Percentiles rank a stretch among this genome's conserved stretches.
These are phyloP conservation scores for Arthrinium puccinioides DNA, from an alignment of 2,329 filamentous ascomycete species.

Conservation along the genomic window DNA sequence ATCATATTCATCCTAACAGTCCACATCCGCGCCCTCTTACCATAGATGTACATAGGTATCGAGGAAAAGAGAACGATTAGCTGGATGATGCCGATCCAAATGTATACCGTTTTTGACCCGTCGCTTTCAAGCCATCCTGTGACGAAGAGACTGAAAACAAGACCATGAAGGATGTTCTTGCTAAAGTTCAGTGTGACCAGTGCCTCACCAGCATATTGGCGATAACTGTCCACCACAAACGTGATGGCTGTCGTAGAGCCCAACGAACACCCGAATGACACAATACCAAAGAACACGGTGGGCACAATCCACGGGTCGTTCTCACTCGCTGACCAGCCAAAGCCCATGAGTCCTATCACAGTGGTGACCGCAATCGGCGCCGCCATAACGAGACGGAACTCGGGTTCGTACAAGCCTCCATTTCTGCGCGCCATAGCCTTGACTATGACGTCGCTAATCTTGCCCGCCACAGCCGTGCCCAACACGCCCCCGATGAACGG, in stretches of 20 bases:
- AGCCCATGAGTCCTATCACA: conserved; percentile 83
- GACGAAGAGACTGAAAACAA: conserved; percentile 85
- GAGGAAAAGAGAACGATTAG: conserved; percentile 65
- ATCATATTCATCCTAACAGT: conserved; percentile 80
- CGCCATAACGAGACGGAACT: conserved; percentile 87
- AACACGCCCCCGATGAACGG: conserved; percentile 85
- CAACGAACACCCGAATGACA: conserved; percentile 86
- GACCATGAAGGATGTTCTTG: conserved; percentile 88
- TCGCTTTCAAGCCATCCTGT: conserved; percentile 72
- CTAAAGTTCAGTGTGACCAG: conserved; percentile 90
- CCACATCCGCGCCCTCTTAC: conserved; percentile 71
- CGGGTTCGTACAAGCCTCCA: conserved; percentile 90
- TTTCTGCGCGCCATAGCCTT: conserved; percentile 76
- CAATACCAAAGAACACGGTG: conserved; percentile 84
- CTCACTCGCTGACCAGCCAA: conserved; percentile 82
- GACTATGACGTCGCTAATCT: conserved; percentile 79
- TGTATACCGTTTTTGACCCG: conserved; percentile 70
- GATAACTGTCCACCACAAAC: conserved; percentile 88
- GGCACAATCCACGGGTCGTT: conserved; percentile 82
- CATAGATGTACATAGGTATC: conserved; percentile 90
- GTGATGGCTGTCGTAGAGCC: conserved; percentile 90
- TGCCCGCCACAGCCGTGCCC: conserved; percentile 86
- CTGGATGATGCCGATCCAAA: conserved; percentile 82
- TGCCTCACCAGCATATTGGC: conserved; percentile 88
- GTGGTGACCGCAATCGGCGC: conserved; percentile 72